Conservation (phyloP, 176 grass and related monocot species). For the Echinochloa phyllopogon region DNA sequence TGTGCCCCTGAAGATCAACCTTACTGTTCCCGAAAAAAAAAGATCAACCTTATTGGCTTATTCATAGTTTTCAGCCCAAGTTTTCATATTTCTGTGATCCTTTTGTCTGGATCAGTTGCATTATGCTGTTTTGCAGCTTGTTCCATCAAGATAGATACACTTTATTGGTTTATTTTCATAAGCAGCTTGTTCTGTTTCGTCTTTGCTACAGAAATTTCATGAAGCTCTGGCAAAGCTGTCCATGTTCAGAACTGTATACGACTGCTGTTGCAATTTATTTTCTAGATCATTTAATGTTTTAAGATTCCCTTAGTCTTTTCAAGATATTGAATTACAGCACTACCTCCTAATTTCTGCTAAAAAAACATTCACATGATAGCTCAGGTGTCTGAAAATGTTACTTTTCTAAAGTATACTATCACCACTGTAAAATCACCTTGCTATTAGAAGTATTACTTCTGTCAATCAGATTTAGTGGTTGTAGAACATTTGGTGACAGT, state of each 20-base stretch:
- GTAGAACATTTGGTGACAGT: constrained; percentile 10
- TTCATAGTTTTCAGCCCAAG: background rate
- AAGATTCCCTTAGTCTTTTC: background rate
- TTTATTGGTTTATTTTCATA: constrained; percentile 13
- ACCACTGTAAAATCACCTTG: background rate
- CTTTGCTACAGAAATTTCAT: background rate
- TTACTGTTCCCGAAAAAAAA: no score
- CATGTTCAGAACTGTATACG: background rate
- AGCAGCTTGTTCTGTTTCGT: background rate
- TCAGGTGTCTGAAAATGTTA: background rate
- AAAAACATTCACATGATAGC: background rate
- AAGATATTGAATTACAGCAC: background rate
- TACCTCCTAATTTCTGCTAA: background rate
- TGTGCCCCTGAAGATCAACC: background rate
- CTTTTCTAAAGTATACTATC: background rate
- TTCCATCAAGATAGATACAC: background rate
- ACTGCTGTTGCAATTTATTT: background rate
- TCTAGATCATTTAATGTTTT: background rate
- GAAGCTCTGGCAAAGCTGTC: background rate
- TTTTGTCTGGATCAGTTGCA: background rate
- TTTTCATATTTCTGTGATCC: background rate
- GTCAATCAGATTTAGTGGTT: background rate
- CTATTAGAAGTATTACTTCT: background rate
- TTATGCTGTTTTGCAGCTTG: background rate
- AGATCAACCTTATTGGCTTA: no score